Conservation (phyloP, 495 filamentous ascomycete genomes). For the Haplographium delicatum region DNA sequence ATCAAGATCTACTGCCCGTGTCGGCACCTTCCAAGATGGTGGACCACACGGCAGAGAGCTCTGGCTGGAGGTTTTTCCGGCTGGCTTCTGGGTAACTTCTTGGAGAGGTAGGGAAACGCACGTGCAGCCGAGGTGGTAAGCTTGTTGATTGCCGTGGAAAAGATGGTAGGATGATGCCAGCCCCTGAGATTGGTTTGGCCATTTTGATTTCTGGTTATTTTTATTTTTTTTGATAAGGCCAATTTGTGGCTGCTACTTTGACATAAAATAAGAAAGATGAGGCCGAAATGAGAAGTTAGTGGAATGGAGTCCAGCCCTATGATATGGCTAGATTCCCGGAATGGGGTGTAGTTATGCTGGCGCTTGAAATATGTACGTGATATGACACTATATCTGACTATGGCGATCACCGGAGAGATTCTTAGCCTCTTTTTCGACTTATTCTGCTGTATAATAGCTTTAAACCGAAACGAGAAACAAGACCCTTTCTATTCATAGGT, state of each 20-base stretch:
- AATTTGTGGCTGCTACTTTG: background rate
- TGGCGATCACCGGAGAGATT: too few relatives aligned
- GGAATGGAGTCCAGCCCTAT: background rate
- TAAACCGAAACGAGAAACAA: too few relatives aligned
- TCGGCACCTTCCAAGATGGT: background rate
- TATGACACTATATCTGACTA: background rate
- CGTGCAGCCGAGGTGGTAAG: constrained; percentile 27
- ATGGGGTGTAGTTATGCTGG: background rate
- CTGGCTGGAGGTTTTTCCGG: background rate
- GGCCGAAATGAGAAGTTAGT: background rate
- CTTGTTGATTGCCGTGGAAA: constrained; percentile 16
- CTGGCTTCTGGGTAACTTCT: constrained; percentile 5
- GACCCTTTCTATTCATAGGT: too few relatives aligned
- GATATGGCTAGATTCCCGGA: background rate
- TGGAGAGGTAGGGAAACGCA: constrained; percentile 23
- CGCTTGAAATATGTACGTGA: background rate
- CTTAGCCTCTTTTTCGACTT: too few relatives aligned
- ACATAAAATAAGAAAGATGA: background rate
- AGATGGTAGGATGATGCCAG: constrained; percentile 32
- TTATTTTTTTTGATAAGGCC: background rate
- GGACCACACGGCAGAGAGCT: background rate
- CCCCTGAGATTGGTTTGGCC: constrained; percentile 25
- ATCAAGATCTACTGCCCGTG: background rate
- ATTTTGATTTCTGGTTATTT: background rate
- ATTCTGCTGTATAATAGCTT: too few relatives aligned